A percentile compares a stretch with the other conserved stretches of the same genome.
Evolutionary conservation across 331 rosid species (phyloP).

Genomic region (Rhamnella rubrinervis): DNA sequence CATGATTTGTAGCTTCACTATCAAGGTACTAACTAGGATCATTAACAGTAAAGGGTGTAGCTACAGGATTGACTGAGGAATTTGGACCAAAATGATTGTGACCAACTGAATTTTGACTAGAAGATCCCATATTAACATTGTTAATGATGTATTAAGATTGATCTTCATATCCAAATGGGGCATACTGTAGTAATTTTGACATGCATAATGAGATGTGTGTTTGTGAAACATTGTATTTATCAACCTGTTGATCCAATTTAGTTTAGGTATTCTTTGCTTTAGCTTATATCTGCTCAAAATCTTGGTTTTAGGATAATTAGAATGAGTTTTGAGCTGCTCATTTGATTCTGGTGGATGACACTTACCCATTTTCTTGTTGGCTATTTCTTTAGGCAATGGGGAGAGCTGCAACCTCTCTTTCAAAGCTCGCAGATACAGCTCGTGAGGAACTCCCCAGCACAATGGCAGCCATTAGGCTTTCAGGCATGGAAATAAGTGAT

Average conservation of each 20-base stretch:
- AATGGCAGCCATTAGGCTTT: conserved; percentile 95
- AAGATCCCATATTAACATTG: no score
- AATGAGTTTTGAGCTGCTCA: not conserved
- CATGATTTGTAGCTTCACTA: no score
- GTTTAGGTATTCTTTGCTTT: not conserved
- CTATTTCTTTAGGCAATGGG: conserved; percentile 65
- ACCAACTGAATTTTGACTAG: no score
- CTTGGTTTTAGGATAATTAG: not conserved
- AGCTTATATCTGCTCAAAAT: not conserved
- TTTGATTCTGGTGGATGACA: not conserved
- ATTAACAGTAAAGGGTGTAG: no score
- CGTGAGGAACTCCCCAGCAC: conserved; percentile 95
- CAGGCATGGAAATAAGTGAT: conserved; percentile 98
- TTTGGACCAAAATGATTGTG: no score
- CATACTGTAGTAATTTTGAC: no score
- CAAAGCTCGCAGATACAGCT: conserved; percentile 93
- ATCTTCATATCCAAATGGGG: no score
- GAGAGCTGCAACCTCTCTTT: conserved; percentile 82
- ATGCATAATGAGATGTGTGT: not conserved
- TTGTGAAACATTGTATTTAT: not conserved
- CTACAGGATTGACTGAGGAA: no score
- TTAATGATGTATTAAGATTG: no score
- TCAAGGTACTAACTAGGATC: no score
- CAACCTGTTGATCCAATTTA: not conserved
- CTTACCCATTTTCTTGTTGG: conserved; percentile 3